phyloP scores from a whole-genome alignment of 176 grass and related monocot genomes.

The Pontederia paniculata region DNA sequence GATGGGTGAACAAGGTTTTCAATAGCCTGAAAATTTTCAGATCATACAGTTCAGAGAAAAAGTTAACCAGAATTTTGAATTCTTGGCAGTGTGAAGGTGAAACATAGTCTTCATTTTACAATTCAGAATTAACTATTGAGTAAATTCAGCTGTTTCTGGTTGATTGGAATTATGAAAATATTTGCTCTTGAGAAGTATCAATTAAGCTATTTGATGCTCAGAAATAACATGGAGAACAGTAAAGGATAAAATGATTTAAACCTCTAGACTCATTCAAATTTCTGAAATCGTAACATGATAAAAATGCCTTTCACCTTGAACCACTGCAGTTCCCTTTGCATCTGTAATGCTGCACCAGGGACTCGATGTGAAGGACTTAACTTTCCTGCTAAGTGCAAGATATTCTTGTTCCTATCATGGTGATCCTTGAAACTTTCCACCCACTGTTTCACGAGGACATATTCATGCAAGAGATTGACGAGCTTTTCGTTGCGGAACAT shows the following conservation, averaged over 20 bases:
- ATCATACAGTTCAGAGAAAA: not conserved
- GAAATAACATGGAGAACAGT: not conserved
- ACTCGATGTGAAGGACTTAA: not conserved
- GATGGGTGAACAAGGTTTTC: constrained; percentile 5
- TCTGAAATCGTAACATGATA: not conserved
- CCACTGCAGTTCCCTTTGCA: constrained; percentile 12
- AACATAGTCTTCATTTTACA: too few relatives aligned
- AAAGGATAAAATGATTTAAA: not conserved
- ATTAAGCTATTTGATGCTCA: not conserved
- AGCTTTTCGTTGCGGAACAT: too few relatives aligned
- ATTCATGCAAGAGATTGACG: too few relatives aligned
- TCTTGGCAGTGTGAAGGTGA: too few relatives aligned
- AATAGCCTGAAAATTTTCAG: constrained; percentile 5
- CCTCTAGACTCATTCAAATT: not conserved
- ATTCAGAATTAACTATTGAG: too few relatives aligned
- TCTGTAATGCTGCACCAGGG: not conserved
- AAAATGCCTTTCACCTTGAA: not conserved
- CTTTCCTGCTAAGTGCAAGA: constrained; percentile 4
- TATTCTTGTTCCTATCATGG: not conserved
- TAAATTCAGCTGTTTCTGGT: too few relatives aligned
- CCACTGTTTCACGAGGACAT: too few relatives aligned
- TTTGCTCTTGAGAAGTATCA: not conserved
- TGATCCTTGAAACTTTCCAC: too few relatives aligned
- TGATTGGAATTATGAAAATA: not conserved
- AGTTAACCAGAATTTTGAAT: too few relatives aligned